Evolutionary conservation across 495 filamentous ascomycete genomes (phyloP).

Genomic region (Hyphodiscus hymeniophilus): DNA sequence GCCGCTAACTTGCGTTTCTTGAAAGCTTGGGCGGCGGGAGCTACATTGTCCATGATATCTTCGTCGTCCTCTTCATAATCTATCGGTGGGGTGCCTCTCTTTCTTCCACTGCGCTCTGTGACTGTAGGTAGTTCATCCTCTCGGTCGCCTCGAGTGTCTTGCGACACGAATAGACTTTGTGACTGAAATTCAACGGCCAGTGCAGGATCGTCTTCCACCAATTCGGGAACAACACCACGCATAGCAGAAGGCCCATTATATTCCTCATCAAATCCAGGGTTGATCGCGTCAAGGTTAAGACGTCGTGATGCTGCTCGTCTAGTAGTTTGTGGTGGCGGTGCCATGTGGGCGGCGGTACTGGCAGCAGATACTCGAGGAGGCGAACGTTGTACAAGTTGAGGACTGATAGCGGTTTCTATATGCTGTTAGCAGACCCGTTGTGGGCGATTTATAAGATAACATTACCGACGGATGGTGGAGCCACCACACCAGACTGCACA

Average conservation of each 20-base stretch:
- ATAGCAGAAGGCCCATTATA: slow-evolving; percentile 24
- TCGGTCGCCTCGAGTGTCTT: slow-evolving; percentile 14
- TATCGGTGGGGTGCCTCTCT: slow-evolving; percentile 34
- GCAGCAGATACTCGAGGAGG: background rate
- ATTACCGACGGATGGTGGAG: slow-evolving; percentile 7
- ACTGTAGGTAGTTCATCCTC: slow-evolving; percentile 6
- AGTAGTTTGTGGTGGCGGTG: slow-evolving; percentile 7
- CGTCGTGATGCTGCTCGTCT: slow-evolving; percentile 36
- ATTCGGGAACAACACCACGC: slow-evolving; percentile 17
- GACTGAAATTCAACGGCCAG: slow-evolving; percentile 18
- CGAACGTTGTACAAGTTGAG: slow-evolving; percentile 10
- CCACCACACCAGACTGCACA: slow-evolving; percentile 9
- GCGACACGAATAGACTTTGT: slow-evolving; percentile 33
- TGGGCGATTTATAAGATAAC: background rate
- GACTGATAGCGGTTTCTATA: slow-evolving; percentile 1
- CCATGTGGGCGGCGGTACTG: background rate
- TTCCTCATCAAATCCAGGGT: slow-evolving; percentile 52
- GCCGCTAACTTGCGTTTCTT: slow-evolving; percentile 57
- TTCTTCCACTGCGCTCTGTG: slow-evolving; percentile 25
- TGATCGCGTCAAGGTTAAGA: slow-evolving; percentile 55
- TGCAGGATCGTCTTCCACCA: slow-evolving; percentile 8
- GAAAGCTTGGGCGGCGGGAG: slow-evolving; percentile 63
- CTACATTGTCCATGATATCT: slow-evolving; percentile 53
- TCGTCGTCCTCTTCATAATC: slow-evolving; percentile 36
- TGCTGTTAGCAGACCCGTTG: slow-evolving; percentile 1